Conservation (phyloP, 1,284 basidiomycete genomes). For the Hemileia vastatrix region DNA sequence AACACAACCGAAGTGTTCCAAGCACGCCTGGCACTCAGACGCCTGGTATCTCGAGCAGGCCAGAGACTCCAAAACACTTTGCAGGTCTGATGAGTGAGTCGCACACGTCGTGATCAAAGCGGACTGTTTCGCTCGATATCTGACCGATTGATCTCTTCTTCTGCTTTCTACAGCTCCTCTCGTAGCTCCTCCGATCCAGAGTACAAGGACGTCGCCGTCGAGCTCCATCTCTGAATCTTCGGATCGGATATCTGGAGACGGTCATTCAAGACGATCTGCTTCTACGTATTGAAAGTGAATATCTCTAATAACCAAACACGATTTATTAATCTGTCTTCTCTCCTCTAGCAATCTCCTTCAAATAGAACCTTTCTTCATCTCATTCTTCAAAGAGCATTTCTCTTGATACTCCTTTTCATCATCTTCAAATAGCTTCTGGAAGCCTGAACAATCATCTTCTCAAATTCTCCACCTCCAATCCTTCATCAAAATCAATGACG, state of each 20-base stretch:
- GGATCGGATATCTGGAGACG: not conserved
- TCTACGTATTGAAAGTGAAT: not conserved
- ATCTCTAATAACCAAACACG: not conserved
- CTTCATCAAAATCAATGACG: too few species aligned
- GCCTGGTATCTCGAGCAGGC: conserved; percentile 23
- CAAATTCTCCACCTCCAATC: too few species aligned
- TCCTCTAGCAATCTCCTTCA: not conserved
- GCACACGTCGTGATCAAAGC: too few species aligned
- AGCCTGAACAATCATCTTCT: too few species aligned
- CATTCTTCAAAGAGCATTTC: too few species aligned
- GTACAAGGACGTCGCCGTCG: not conserved
- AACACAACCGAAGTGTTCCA: conserved; percentile 16
- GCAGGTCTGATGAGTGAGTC: conserved; percentile 31
- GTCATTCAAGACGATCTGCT: not conserved
- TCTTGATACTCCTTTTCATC: too few species aligned
- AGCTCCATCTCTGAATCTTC: not conserved
- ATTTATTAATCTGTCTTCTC: not conserved
- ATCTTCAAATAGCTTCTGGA: too few species aligned
- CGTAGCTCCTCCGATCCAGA: conserved; percentile 19
- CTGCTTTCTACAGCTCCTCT: conserved; percentile 33
- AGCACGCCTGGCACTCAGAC: conserved; percentile 29
- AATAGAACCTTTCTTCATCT: too few species aligned
- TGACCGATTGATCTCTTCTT: too few species aligned
- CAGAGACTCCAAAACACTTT: conserved; percentile 35
- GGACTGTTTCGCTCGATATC: too few species aligned